Conservation (phyloP, 73 alveolate genomes). For the Breviolum minutum region DNA sequence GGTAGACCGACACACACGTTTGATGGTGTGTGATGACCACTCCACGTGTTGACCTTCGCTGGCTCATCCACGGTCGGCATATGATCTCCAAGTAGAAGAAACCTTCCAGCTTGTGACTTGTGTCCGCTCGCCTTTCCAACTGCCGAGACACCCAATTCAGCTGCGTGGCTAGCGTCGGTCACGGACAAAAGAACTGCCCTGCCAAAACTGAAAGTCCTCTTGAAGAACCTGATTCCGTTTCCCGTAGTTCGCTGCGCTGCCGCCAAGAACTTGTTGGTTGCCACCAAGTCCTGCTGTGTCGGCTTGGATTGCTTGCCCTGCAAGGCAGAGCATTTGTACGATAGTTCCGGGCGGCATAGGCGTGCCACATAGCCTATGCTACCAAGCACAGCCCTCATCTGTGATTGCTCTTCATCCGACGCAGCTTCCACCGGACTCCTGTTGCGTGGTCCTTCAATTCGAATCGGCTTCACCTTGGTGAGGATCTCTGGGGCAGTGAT, state of each 20-base stretch:
- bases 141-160: not conserved
- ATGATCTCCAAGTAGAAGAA: not conserved
- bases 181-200: not conserved
- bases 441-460: not conserved
- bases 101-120: not conserved
- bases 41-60: not conserved
- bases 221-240: not conserved
- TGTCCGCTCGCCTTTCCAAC: not conserved
- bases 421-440: not conserved
- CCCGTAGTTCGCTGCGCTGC: not conserved
- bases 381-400: slow-evolving; percentile 17
- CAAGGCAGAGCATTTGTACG: not conserved
- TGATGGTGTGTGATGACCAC: not conserved
- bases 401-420: not conserved
- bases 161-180: slow-evolving; percentile 3
- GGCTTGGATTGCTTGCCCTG: not conserved
- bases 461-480: not conserved
- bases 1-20: not conserved
- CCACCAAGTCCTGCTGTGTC: not conserved
- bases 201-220: not conserved
- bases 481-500: not conserved
- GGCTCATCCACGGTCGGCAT: not conserved
- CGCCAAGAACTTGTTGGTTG: not conserved
- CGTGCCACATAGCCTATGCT: not conserved
- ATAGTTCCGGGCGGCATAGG: not conserved